Conservation (phyloP, 768 basidiomycete species). For the Termitomyces heimii region DNA sequence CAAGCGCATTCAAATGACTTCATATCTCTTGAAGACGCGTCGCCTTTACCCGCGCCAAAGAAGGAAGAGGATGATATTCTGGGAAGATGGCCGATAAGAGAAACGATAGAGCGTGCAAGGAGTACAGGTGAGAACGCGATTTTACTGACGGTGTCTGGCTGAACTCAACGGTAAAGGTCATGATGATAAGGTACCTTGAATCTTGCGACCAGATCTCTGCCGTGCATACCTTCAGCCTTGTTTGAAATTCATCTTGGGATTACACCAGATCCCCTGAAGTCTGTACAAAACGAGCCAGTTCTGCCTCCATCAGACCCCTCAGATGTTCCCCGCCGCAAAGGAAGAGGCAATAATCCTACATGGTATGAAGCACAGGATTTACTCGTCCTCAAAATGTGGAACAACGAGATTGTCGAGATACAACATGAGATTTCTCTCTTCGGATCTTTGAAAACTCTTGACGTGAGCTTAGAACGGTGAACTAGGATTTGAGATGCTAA, state of each 20-base stretch:
- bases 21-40: slow-evolving; percentile 42
- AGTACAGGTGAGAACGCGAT: slow-evolving; percentile 57
- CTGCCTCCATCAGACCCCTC: slow-evolving; percentile 32
- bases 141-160: slow-evolving; percentile 23
- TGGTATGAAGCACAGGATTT: slow-evolving; percentile 86
- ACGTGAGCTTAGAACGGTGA: slow-evolving; percentile 44
- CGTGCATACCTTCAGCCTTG: slow-evolving; percentile 68
- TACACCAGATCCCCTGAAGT: slow-evolving; percentile 63
- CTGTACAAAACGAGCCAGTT: slow-evolving; percentile 56
- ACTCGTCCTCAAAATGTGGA: slow-evolving; percentile 69
- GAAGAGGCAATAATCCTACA: slow-evolving; percentile 43
- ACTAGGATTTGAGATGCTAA: not conserved
- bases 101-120: slow-evolving; percentile 72
- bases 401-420: slow-evolving; percentile 73
- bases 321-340: slow-evolving; percentile 29
- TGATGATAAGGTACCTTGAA: slow-evolving; percentile 61
- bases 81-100: slow-evolving; percentile 62
- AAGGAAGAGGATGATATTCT: slow-evolving; percentile 47
- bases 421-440: slow-evolving; percentile 83
- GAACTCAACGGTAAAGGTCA: slow-evolving; percentile 41
- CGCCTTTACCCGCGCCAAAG: slow-evolving; percentile 26
- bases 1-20: slow-evolving; percentile 27
- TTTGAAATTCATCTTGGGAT: slow-evolving; percentile 79
- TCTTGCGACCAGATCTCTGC: slow-evolving; percentile 65
- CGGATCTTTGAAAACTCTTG: slow-evolving; percentile 73